Evolutionary conservation across 2,329 filamentous ascomycete species (phyloP).

Genomic region (Colletotrichum sp.): DNA sequence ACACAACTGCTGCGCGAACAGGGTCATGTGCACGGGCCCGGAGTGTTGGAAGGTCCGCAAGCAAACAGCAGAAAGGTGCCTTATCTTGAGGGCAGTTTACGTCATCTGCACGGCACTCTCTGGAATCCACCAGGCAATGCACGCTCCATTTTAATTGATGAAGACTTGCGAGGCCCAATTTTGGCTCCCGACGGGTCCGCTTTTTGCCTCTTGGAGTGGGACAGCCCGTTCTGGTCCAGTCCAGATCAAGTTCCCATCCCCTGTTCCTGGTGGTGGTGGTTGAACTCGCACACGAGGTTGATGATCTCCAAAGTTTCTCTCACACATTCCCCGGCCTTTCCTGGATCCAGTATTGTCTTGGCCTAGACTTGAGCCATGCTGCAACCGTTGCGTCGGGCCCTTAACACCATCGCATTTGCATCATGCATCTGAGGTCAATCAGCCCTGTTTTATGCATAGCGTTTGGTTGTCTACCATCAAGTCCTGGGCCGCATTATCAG

Average conservation of each 20-base stretch:
- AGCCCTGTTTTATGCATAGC: background rate
- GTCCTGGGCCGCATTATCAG: background rate
- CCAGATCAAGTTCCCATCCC: background rate
- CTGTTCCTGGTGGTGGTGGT: background rate
- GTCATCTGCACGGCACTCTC: slow-evolving; percentile 7
- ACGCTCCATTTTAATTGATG: slow-evolving; percentile 5
- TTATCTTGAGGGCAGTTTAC: background rate
- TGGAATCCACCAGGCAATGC: background rate
- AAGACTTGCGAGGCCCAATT: background rate
- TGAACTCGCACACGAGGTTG: background rate
- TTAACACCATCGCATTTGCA: background rate
- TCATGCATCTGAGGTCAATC: background rate
- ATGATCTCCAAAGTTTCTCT: background rate
- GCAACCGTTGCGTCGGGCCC: background rate
- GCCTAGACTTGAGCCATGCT: background rate
- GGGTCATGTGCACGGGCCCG: slow-evolving; percentile 19
- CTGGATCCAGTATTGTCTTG: background rate
- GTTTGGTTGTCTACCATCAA: background rate
- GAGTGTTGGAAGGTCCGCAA: slow-evolving; percentile 16
- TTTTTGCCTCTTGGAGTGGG: background rate
- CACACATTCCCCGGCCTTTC: background rate
- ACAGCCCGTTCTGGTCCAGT: background rate
- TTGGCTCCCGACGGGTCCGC: slow-evolving; percentile 6
- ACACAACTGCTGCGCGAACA: background rate
- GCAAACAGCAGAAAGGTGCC: background rate